Conservation (phyloP, 805 yeast genomes). For the Komagataella kurtzmanii region DNA sequence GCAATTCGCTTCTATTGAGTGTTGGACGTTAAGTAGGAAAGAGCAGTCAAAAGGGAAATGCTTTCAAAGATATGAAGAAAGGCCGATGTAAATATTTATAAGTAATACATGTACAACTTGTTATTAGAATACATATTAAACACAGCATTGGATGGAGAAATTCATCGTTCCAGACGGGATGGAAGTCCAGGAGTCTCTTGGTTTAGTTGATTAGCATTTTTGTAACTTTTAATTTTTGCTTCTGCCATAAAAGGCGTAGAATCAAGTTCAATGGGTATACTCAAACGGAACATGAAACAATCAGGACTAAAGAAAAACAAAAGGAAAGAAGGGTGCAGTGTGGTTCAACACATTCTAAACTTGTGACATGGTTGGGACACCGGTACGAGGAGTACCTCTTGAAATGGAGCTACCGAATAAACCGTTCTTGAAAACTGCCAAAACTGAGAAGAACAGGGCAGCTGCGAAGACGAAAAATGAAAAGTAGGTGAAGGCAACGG, state of each 20-base stretch:
- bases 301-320: conserved; percentile 1
- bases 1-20: conserved; percentile 50
- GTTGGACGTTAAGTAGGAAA: conserved; percentile 40
- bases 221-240: background rate
- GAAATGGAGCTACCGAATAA: conserved; percentile 39
- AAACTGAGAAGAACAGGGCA: conserved; percentile 36
- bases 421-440: conserved; percentile 42
- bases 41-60: too few species aligned
- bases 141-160: background rate
- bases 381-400: conserved; percentile 51
- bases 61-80: background rate
- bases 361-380: conserved; percentile 85
- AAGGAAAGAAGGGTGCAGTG: background rate
- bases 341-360: conserved; percentile 33
- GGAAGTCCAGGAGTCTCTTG: background rate
- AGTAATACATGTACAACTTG: background rate
- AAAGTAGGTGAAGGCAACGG: conserved; percentile 74
- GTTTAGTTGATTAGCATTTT: background rate
- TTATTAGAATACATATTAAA: conserved; percentile 1
- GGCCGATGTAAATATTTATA: background rate
- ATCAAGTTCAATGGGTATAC: background rate
- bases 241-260: background rate
- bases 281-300: background rate
- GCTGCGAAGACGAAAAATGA: conserved; percentile 64
- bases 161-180: background rate